Evolutionary conservation across 2,329 filamentous ascomycete genomes (phyloP).

Genomic region (Pestalotiopsis sp.): DNA sequence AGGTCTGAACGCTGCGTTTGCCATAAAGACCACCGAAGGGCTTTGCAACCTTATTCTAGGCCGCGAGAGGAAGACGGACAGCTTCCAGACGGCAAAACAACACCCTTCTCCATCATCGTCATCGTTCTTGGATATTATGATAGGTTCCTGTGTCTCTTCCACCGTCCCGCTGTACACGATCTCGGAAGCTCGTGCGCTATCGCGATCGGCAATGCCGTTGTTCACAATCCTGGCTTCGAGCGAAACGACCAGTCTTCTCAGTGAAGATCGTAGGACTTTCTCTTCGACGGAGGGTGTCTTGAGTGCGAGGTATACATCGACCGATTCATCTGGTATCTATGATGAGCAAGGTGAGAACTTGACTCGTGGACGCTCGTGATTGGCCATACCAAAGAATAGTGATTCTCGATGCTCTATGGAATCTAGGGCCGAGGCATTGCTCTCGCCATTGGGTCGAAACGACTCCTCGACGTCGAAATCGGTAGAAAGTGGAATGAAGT

Average conservation of each 20-base stretch:
- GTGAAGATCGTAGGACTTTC: slow-evolving; percentile 54
- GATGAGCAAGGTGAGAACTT: slow-evolving; percentile 47
- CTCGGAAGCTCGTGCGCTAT: slow-evolving; percentile 52
- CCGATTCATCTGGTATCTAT: slow-evolving; percentile 68
- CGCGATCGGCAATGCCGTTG: slow-evolving; percentile 48
- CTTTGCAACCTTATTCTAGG: slow-evolving; percentile 66
- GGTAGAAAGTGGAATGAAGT: slow-evolving; percentile 60
- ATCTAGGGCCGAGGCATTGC: slow-evolving; percentile 47
- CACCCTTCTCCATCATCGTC: slow-evolving; percentile 21
- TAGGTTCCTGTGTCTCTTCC: slow-evolving; percentile 48
- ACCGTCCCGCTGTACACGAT: slow-evolving; percentile 59
- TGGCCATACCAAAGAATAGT: slow-evolving; percentile 69
- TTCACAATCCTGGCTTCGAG: slow-evolving; percentile 68
- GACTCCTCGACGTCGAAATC: slow-evolving; percentile 53
- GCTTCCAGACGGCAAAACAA: slow-evolving; percentile 58
- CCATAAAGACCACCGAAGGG: slow-evolving; percentile 66
- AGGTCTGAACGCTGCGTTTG: slow-evolving; percentile 60
- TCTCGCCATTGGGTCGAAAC: slow-evolving; percentile 44
- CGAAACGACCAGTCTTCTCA: slow-evolving; percentile 63
- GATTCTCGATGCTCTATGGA: slow-evolving; percentile 62
- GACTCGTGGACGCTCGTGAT: slow-evolving; percentile 26
- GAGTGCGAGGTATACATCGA: slow-evolving; percentile 68
- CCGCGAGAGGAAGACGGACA: slow-evolving; percentile 56
- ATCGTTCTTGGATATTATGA: slow-evolving; percentile 44
- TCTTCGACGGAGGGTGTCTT: slow-evolving; percentile 63